phyloP scores from a whole-genome alignment of 805 yeast genomes.

The Brettanomyces bruxellensis region DNA sequence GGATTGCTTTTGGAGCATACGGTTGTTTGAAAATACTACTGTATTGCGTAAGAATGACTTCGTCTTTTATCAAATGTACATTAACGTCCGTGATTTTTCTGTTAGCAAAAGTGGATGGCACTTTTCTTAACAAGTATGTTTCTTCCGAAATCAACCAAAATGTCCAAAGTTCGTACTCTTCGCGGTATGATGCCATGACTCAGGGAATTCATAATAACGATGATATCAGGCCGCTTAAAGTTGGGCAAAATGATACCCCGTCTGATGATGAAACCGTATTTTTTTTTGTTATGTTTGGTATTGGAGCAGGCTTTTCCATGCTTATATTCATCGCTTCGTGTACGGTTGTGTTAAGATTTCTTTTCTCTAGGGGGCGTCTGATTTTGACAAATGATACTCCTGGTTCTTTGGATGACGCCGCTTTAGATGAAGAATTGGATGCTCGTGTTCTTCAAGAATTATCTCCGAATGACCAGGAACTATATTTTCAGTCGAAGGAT shows the following conservation, averaged over 20 bases:
- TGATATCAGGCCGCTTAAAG: neutral
- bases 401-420: slow-evolving; percentile 57
- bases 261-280: slow-evolving; percentile 3
- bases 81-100: too few relatives aligned
- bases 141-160: too few relatives aligned
- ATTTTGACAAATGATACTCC: slow-evolving; percentile 33
- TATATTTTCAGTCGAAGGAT: slow-evolving; percentile 59
- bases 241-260: neutral
- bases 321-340: slow-evolving; percentile 10
- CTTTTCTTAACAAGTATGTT: too few relatives aligned
- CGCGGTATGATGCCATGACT: too few relatives aligned
- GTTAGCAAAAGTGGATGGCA: too few relatives aligned
- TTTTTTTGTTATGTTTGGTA: slow-evolving; percentile 13
- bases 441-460: slow-evolving; percentile 49
- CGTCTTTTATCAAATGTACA: too few relatives aligned
- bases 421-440: slow-evolving; percentile 49
- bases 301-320: slow-evolving; percentile 15
- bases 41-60: too few relatives aligned
- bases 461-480: slow-evolving; percentile 59
- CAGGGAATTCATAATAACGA: neutral
- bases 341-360: slow-evolving; percentile 7
- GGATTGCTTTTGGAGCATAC: too few relatives aligned
- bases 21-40: too few relatives aligned
- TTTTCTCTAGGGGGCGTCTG: slow-evolving; percentile 9
- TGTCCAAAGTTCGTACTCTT: too few relatives aligned